Conservation (phyloP, 495 filamentous ascomycete species). For the Cercophora samala region DNA sequence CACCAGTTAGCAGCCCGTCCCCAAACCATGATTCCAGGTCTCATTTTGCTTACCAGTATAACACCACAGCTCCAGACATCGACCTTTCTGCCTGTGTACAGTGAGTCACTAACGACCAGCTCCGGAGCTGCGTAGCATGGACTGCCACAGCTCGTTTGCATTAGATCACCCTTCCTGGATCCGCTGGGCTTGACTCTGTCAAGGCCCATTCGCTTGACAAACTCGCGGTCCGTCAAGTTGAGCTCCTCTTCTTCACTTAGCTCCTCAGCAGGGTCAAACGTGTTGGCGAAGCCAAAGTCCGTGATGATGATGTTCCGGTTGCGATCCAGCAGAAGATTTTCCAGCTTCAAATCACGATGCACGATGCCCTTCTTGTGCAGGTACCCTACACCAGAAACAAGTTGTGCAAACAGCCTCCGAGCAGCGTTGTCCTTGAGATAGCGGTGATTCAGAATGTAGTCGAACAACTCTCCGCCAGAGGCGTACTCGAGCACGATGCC, state of each 20-base stretch:
- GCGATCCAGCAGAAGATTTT: conserved; percentile 92
- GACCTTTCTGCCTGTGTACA: conserved; percentile 96
- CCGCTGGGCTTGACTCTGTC: conserved; percentile 60
- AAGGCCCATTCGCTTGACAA: conserved; percentile 71
- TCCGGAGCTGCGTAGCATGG: conserved; percentile 96
- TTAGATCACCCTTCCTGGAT: conserved; percentile 66
- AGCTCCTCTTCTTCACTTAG: conserved; percentile 87
- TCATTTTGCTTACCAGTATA: conserved; percentile 88
- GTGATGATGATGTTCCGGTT: conserved; percentile 99
- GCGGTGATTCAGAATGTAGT: conserved; percentile 94
- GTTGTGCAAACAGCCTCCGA: conserved; percentile 87
- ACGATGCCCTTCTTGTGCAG: conserved; percentile 99
- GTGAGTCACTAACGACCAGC: conserved; percentile 92
- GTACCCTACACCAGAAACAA: conserved; percentile 96
- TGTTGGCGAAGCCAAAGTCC: conserved; percentile 98
- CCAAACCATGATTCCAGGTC: no score
- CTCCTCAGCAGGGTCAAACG: conserved; percentile 85
- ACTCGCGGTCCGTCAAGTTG: conserved; percentile 78
- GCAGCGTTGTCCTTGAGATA: conserved; percentile 93
- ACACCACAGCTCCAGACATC: conserved; percentile 99
- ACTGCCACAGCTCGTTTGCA: conserved; percentile 79
- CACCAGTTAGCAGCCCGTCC: conserved; percentile 13
- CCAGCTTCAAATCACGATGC: conserved; percentile 93
- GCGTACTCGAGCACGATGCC: conserved; percentile 98
- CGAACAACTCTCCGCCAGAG: conserved; percentile 95